Percentiles rank a stretch among this genome's conserved stretches.
Evolutionary conservation across 164 flowering plant species (phyloP).

Genomic region (Cinnamomum micranthum): DNA sequence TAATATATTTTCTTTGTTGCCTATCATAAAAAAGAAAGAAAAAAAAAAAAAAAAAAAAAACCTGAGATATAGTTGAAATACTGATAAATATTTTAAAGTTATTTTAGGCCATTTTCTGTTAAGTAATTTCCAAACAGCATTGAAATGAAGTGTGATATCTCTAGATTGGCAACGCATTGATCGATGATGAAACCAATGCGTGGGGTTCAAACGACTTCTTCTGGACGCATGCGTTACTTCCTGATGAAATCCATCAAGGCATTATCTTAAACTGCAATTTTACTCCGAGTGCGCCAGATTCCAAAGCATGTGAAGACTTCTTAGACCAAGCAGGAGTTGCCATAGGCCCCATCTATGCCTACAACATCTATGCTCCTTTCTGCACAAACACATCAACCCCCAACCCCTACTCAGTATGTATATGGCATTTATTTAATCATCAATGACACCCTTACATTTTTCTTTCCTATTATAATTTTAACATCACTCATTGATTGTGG

Average conservation of each 20-base stretch:
- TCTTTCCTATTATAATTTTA: not conserved
- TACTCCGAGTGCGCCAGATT: slow-evolving; percentile 1
- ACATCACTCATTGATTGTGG: not conserved
- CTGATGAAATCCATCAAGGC: slow-evolving; percentile 36
- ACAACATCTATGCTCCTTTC: slow-evolving; percentile 50
- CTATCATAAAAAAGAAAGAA: too few relatives aligned
- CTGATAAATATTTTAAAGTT: too few relatives aligned
- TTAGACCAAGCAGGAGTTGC: slow-evolving; percentile 29
- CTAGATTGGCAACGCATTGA: too few relatives aligned
- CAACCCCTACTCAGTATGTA: not conserved
- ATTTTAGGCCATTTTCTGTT: too few relatives aligned
- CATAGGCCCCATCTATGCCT: slow-evolving; percentile 37
- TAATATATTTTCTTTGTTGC: too few relatives aligned
- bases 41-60: too few relatives aligned
- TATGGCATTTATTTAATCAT: not conserved
- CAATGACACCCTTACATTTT: not conserved
- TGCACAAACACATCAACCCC: slow-evolving; percentile 22
- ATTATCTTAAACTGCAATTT: slow-evolving; percentile 41
- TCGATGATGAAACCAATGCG: slow-evolving; percentile 28
- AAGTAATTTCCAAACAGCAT: too few relatives aligned
- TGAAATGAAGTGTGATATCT: too few relatives aligned
- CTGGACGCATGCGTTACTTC: slow-evolving; percentile 59
- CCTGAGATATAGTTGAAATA: too few relatives aligned
- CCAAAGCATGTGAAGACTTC: not conserved
- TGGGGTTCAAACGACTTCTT: slow-evolving; percentile 51